Base-by-base conservation (phyloP, 441 rosid genomes). In the Adansonia gregorii region DNA sequence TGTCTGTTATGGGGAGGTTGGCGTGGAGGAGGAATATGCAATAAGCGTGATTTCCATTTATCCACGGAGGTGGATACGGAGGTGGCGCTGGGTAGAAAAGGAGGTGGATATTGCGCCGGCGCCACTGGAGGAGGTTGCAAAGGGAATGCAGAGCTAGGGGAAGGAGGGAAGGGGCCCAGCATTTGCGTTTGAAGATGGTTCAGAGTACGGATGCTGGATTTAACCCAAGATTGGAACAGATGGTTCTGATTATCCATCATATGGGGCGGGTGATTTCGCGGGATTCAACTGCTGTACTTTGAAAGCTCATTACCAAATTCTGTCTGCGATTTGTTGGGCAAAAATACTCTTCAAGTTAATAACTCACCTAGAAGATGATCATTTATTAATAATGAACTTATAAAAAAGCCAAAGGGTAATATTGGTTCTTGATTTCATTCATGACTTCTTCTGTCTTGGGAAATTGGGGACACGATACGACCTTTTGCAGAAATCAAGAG, bases 51-150 rank as follows among this genome's bases (percentile, higher is more conserved):
- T 94, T 0, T 77, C 90, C 0, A 91, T 94, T 14, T 35, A 85
- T 93, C 0, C 92, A 90, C 69, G 87, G 92, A 0, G 80, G 86
- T 0, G 80, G 81, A 3, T 77, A 74, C 17, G 69, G 12, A 0
- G 82, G 0, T 45, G 76, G 9, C 10, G 22, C 22, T 59, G 17
- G n/a, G 43, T 5, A 0, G 58, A 14, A 19, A 3, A 41, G 5
- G 82, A 48, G 15, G 89, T 83, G 59, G 83, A 83, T 19, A 78
- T 76, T 3, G n/a, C 76, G 67, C 87, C 87, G 75, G 98, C 97
- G 64, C 97, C 95, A 20, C 91, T 95, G 71, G 92, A 93, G 75
- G 98, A 88, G 82, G 97, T 94, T 84, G 97, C 95, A 88, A 75
- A 97, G 90, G 49, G 95, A 90, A 70, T 93, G 97, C 66, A 94